Base-by-base conservation (phyloP, 2,329 filamentous ascomycete genomes). In the Ophiostoma triangulosporum region DNA sequence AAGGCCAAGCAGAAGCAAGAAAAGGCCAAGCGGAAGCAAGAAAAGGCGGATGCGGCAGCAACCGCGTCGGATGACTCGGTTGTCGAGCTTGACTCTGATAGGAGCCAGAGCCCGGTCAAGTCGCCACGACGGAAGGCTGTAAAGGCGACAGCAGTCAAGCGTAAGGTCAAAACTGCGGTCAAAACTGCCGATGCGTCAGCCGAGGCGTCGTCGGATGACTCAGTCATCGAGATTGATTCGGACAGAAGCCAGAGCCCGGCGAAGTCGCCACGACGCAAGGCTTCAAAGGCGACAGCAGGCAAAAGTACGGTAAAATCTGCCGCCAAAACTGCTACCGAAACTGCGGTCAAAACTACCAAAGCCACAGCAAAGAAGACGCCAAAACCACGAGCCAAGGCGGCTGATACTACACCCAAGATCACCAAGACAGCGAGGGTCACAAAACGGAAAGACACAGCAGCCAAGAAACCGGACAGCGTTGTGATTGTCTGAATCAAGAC, bases 341-440 rank as follows among this genome's bases (percentile, higher is more conserved):
- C n/a, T n/a, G n/a, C n/a, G n/a, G 14, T 31, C 11, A 46, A 31
- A 27, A 31, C 49, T 31, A 7, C 32, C 3, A 29, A 45, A 6
- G 8, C 26, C 14, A 38, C 22, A 26, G 22, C 32, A 33, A 35
- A 26, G 6, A 48, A 38, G 33, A 31, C 43, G 4, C n/a, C 26
- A 24, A 45, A 17, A n/a, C 24, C 53, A 54, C 35, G 7, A 32
- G 36, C 45, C n/a, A 55, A 55, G 20, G 26, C 50, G 12, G 24
- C 50, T 5, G 33, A 45, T 8, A 52, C n/a, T n/a, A 26, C 35
- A 0, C 11, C 49, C 6, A 55, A 45, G 43, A 52, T 52, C 45
- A 55, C 53, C 8, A 52, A 49, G 33, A 54, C 48, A 1, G 35
- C 53, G 33, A 32, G 53, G 14, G 43, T 51, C 8, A 55, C 54